Conservation (phyloP, 2,329 filamentous ascomycete genomes). For the Alternaria panax region DNA sequence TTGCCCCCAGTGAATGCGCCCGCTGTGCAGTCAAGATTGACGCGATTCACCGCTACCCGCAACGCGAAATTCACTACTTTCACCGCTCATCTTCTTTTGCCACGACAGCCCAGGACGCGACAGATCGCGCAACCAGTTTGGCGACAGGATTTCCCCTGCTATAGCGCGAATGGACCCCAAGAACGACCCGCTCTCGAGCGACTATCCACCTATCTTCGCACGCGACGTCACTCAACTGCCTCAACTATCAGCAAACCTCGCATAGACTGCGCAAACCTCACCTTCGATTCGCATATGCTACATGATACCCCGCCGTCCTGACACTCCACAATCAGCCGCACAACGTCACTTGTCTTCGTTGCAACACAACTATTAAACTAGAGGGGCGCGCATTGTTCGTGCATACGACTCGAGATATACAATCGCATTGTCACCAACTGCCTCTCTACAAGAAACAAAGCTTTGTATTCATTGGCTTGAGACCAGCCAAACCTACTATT, state of each 20-base stretch:
- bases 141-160: background rate
- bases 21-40: background rate
- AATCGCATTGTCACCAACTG: conserved; percentile 10
- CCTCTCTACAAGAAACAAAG: conserved; percentile 13
- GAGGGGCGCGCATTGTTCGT: conserved; percentile 9
- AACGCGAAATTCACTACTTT: conserved; percentile 34
- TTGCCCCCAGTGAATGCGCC: conserved; percentile 1
- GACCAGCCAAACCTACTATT: background rate
- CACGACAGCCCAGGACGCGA: conserved; percentile 9
- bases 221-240: conserved; percentile 21
- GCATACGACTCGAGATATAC: conserved; percentile 7
- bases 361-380: background rate
- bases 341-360: background rate
- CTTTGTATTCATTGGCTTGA: background rate
- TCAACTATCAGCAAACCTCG: conserved; percentile 6
- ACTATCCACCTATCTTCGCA: conserved; percentile 43
- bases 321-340: background rate
- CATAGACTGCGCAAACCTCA: conserved; percentile 5
- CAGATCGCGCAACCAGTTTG: background rate
- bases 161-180: conserved; percentile 45
- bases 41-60: conserved; percentile 13
- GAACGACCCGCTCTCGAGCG: conserved; percentile 45
- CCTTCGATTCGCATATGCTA: background rate
- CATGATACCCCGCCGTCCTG: background rate
- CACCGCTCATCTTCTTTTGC: conserved; percentile 26